phyloP scores from a whole-genome alignment of 257 asterid genomes.

The Solanum virginianum region DNA sequence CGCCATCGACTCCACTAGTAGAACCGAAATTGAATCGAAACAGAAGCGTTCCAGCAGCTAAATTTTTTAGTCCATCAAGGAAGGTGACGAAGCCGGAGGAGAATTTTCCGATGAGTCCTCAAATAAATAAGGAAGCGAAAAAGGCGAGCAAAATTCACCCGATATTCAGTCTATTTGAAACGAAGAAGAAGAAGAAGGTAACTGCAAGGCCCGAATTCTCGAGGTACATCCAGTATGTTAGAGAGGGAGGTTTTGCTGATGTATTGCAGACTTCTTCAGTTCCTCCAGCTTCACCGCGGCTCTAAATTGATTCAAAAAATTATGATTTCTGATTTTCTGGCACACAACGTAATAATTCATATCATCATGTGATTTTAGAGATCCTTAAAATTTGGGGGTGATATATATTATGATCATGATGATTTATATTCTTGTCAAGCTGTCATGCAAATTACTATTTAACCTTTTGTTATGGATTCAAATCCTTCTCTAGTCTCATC shows the following conservation, averaged over 20 bases:
- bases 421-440: background rate
- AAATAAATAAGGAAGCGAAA: background rate
- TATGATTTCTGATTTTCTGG: background rate
- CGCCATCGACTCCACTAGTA: background rate
- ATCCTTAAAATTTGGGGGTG: background rate
- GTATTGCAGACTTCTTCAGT: conserved; percentile 10
- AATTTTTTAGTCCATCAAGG: background rate
- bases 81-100: background rate
- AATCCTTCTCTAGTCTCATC: background rate
- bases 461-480: background rate
- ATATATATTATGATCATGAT: background rate
- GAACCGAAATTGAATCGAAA: conserved; percentile 1
- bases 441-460: background rate
- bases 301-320: background rate
- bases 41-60: background rate
- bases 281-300: conserved; percentile 1
- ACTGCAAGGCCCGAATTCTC: conserved; percentile 70
- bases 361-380: background rate
- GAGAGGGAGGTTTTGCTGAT: conserved; percentile 44
- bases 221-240: conserved; percentile 58
- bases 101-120: background rate
- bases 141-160: conserved; percentile 6
- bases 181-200: conserved; percentile 30
- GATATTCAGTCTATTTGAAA: conserved; percentile 7
- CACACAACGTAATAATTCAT: background rate